Conservation (phyloP, 2,329 filamentous ascomycete genomes). For the Orbilia oligospora region DNA sequence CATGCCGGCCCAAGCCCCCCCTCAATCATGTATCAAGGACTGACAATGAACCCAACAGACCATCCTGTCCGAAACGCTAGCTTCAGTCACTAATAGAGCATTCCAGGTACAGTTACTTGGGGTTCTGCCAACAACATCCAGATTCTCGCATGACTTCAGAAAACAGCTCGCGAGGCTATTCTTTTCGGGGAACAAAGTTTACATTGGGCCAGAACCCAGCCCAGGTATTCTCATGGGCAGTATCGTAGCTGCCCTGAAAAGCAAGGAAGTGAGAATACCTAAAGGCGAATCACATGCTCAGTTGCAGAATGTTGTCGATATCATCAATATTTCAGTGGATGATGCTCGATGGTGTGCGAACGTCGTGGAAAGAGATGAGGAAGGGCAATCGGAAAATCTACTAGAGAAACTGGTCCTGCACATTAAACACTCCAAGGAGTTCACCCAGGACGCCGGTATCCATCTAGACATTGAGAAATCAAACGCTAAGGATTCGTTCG, state of each 20-base stretch:
- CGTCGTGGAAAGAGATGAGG: constrained; percentile 60
- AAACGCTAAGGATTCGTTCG: constrained; percentile 78
- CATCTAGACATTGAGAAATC: constrained; percentile 71
- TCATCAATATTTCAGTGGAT: constrained; percentile 83
- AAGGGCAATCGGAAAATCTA: constrained; percentile 62
- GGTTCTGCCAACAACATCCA: constrained; percentile 72
- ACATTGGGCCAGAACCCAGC: constrained; percentile 65
- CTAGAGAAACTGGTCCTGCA: constrained; percentile 62
- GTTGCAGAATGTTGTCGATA: constrained; percentile 75
- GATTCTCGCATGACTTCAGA: constrained; percentile 74
- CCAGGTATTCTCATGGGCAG: constrained; percentile 68
- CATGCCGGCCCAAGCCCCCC: neutral
- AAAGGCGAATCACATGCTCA: constrained; percentile 75
- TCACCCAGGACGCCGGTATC: constrained; percentile 64
- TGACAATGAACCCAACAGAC: constrained; percentile 65
- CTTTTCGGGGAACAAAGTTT: constrained; percentile 69
- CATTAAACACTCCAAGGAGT: constrained; percentile 64
- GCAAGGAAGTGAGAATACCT: constrained; percentile 71
- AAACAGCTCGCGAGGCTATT: constrained; percentile 77
- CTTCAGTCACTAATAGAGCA: constrained; percentile 70
- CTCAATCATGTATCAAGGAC: neutral
- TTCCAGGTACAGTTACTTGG: constrained; percentile 74
- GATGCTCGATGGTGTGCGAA: constrained; percentile 69
- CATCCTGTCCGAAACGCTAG: constrained; percentile 71
- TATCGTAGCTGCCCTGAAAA: constrained; percentile 69